phyloP scores from a whole-genome alignment of 768 basidiomycete genomes.

The Leccinum olivaceopallidum region DNA sequence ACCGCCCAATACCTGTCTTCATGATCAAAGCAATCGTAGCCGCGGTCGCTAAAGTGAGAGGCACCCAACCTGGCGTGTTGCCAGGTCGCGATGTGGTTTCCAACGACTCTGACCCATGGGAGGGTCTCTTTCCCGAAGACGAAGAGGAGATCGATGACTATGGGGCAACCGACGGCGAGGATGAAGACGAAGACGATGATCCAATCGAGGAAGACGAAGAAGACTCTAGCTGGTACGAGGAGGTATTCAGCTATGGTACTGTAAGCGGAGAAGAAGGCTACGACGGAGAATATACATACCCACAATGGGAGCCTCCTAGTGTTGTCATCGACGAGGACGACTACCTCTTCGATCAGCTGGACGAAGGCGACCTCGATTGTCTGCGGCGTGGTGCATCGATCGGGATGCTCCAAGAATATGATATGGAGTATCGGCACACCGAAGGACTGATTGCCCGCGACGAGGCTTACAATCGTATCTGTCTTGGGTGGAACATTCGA shows the following conservation, averaged over 20 bases:
- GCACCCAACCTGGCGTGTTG: slow-evolving; percentile 18
- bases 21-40: slow-evolving; percentile 60
- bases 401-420: slow-evolving; percentile 56
- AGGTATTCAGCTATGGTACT: slow-evolving; percentile 38
- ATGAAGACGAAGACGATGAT: slow-evolving; percentile 28
- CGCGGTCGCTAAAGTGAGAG: slow-evolving; percentile 48
- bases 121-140: slow-evolving; percentile 58
- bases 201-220: slow-evolving; percentile 34
- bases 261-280: slow-evolving; percentile 38
- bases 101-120: slow-evolving; percentile 63
- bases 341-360: slow-evolving; percentile 36
- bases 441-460: slow-evolving; percentile 52
- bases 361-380: slow-evolving; percentile 39
- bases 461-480: slow-evolving; percentile 46
- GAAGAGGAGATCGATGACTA: slow-evolving; percentile 44
- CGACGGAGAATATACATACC: slow-evolving; percentile 41
- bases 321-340: slow-evolving; percentile 37
- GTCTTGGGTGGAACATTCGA: slow-evolving; percentile 69
- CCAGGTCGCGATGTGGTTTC: slow-evolving; percentile 32
- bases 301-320: slow-evolving; percentile 62
- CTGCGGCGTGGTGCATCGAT: slow-evolving; percentile 60
- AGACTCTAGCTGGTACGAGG: slow-evolving; percentile 31
- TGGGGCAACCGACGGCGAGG: slow-evolving; percentile 25
- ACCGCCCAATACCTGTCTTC: slow-evolving; percentile 68
- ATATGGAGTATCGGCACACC: slow-evolving; percentile 55